Base-by-base conservation (phyloP, 495 filamentous ascomycete species). In the Cudoniella acicularis region DNA sequence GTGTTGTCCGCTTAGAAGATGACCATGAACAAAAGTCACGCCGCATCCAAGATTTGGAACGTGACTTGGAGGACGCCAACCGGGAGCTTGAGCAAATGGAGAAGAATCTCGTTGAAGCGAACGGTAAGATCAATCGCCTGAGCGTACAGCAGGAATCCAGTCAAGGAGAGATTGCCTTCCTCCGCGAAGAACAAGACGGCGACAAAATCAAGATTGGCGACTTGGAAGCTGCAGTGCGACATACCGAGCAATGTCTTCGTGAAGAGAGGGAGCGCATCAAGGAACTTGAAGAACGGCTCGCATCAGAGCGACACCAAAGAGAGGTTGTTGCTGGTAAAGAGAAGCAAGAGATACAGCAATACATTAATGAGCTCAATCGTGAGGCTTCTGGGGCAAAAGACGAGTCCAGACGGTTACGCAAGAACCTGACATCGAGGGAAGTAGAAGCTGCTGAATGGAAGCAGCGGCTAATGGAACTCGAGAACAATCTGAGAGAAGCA, bases 181-280 rank as follows among this genome's bases (percentile, higher is more conserved):
- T 98, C 23, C 85, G 95, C 4, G 95, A 98, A 67, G 94, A 98
- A 75, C 94, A 98, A 76, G 94, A 98, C 71, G 86, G 82, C 36
- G 95, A 98, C 71, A 98, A 98, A 81, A 97, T 98, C 68, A 91
- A 91, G 70, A 98, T 98, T 63, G 91, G 94, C 20, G 90, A 97
- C 63, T 77, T 98, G 2, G 91, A 96, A 66, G 87, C 87, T 10
- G 82, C 85, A 21, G 75, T 96, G 13, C 89, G 90, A 69, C 86
- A 83, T 36, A 81, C 85, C 56, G 83, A 91, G 68, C 79, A 87
- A 61, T 80, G 75, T 27, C 74, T 96, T 25, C 79, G 85, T 41
- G 92, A 90, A 48, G 92, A 97, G 66, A 86, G 84, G 67, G 92
- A 96, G 49, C 85, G 88, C 48, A 78, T 83, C 26, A 79, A 80